Evolutionary conservation across 768 basidiomycete species (phyloP), one percentile per base, ranked within the genome.

Genomic region (Rhodotorula taiwanensis): DNA sequence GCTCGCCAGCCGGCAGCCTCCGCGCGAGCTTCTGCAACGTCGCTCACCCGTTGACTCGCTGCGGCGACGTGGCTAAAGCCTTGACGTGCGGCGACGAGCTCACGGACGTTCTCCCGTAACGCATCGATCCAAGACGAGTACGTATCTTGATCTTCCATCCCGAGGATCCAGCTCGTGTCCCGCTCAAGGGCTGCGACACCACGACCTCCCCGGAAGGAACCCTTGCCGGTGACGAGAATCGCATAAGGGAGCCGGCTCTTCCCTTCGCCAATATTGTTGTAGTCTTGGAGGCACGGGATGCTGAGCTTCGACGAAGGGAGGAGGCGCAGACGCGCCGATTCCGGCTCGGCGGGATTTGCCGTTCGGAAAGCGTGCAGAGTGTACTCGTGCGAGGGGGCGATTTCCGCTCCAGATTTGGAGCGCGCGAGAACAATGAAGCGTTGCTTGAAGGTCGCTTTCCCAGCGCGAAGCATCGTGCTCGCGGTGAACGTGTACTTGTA

Each of bases 161-260:
- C 58, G 31, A 60, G 1, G 18, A 60, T 27, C 58, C 58, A 60
- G 5, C 30, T 16, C 18, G n/a, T 34, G 28, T 34, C 33, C 30
- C n/a, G n/a, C n/a, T n/a, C n/a, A n/a, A n/a, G n/a, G n/a, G n/a
- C n/a, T n/a, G n/a, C n/a, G n/a, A n/a, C n/a, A n/a, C n/a, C n/a
- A n/a, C n/a, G n/a, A n/a, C n/a, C n/a, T n/a, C n/a, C n/a, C n/a
- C n/a, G n/a, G n/a, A n/a, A n/a, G n/a, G n/a, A n/a, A n/a, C n/a
- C n/a, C n/a, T n/a, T 9, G 5, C 56, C 56, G 0, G 47, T 50
- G 28, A 58, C 48, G 28, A 49, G 49, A 28, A 58, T 23, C 14
- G 48, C 36, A 48, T 39, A 58, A 0, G 28, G 27, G 4, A 34
- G 23, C 4, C 34, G 33, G 25, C 27, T 34, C 4, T 11, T 18